Base-by-base conservation (phyloP, 345 rosid species). In the Angophora floribunda region DNA sequence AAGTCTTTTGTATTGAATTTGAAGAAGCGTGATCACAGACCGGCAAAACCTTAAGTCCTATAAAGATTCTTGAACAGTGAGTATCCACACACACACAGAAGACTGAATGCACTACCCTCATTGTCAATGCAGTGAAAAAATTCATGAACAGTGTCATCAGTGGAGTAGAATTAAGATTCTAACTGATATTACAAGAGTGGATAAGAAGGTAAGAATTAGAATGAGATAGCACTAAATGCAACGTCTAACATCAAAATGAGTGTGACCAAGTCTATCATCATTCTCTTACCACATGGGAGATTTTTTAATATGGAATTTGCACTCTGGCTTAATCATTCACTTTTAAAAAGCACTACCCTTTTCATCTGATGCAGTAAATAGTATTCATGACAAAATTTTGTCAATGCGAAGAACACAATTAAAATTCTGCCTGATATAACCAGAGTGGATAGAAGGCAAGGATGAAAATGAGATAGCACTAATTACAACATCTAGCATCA, bases 291-390 rank as follows among this genome's bases (percentile, higher is more conserved):
- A 63, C 75, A 63, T 13, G 75, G 41, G 75, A 63, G 93, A 80
- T 92, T 90, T 90, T 89, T 95, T 90, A 95, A 85, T 85, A 93
- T 92, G 26, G 93, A 91, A 90, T 89, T 92, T 67, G 92, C 82
- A 80, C 90, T 87, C 93, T 93, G 93, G 92, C 90, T 90, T 93
- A 93, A 88, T 96, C 98, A 63, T 92, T 90, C 88, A 93, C 94
- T 93, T 92, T 94, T 75, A 94, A 36, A 70, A 75, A 36, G 82
- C 82, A 75, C 49, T 75, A 75, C 47, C 26, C 14, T 19, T 75
- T 17, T 9, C 19, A 36, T 19, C 47, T 75, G 45, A 36, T 36
- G 82, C 49, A 17, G 13, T 75, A 75, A 75, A 75, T 36, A 36
- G 26, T 75, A 19, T 75, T 75, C 49, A 75, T 75, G 26, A 75